Evolutionary conservation across 1,139 yeast genomes (phyloP), one percentile per base, ranked within the genome.

Genomic region (Sugiyamaella japonica): DNA sequence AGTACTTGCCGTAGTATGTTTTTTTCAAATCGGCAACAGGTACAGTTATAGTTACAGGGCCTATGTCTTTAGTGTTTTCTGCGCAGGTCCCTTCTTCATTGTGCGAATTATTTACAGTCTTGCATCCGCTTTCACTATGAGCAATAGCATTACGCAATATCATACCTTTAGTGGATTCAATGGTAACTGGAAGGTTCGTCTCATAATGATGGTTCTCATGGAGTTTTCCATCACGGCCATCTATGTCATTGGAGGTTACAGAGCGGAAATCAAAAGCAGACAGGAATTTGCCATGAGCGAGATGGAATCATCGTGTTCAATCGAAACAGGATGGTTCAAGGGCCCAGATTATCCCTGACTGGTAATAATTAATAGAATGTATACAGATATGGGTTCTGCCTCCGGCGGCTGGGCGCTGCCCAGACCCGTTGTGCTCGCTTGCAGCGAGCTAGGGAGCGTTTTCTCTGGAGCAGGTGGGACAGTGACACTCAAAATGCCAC

Each of bases 401-500:
- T 29, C 34, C 34, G 34, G 34, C 34, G 34, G 34, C 34, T 12
- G 34, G 34, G 34, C 34, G 10, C 34, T 29, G 34, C 34, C 34
- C 34, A 12, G 34, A 29, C 34, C 34, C 34, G 36, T n/a, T 31
- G 13, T 31, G 36, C 36, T 31, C 36, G 36, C 12, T 10, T n/a
- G 13, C 12, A 31, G 36, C 13, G 36, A 23, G 38, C 25, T 44
- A 7, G 25, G 25, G 25, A 20, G 6, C 25, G 25, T 20, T 20
- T 20, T 50, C 55, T 15, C 23, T n/a, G 13, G 13, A 25, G 58
- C 89, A 84, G 55, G 78, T 73, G 1, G 59, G 62, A 66, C 89
- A 85, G 2, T 71, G 73, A 66, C 89, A 85, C 16, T 72, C 72
- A 61, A 85, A 85, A 62, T 82, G 83, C 89, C 89, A 85, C 62